Evolutionary conservation across 2,329 filamentous ascomycete genomes (phyloP), one percentile per base, ranked within the genome.

Genomic region (Colletotrichum sansevieriae): DNA sequence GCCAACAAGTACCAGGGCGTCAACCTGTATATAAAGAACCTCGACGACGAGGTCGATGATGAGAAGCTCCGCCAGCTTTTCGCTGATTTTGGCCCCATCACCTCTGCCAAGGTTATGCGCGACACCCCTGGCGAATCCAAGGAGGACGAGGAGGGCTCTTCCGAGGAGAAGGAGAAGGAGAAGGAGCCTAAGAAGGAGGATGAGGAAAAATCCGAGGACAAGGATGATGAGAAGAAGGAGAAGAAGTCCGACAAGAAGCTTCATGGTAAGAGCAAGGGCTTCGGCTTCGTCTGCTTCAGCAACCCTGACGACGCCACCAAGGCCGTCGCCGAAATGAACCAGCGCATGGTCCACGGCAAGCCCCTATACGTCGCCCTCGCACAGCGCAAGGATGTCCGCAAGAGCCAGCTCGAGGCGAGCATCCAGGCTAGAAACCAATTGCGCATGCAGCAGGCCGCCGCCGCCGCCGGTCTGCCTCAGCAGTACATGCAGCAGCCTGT

Each of bases 281-380:
- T 99, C 81, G 96, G 96, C 76, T 99, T 99, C 82, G 96, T 99
- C 78, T 99, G 96, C 92, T 99, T 99, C 87, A 96, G 93, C 89
- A 98, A 97, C 88, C 95, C 96, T 70, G 96, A 99, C 77, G 96
- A 99, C 82, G 96, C 96, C 73, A 98, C 95, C 84, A 98, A 98
- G 90, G 96, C 96, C 73, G 95, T 99, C 73, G 94, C 95, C 70
- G 96, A 99, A 83, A 98, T 98, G 94, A 99, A 99, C 88, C 95
- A 98, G 88, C 94, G 96, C 83, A 99, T 99, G 96, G 88, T 98
- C 75, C 92, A 95, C 81, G 89, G 89, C 85, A 99, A 99, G 90
- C 96, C 96, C 66, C 88, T 99, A 70, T 99, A 99, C 79, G 96
- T 99, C 77, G 96, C 96, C 76, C 90, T 99, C 73, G 96, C 96